phyloP scores from a whole-genome alignment of 208 protist genomes.

The Porcisia hertigi region DNA sequence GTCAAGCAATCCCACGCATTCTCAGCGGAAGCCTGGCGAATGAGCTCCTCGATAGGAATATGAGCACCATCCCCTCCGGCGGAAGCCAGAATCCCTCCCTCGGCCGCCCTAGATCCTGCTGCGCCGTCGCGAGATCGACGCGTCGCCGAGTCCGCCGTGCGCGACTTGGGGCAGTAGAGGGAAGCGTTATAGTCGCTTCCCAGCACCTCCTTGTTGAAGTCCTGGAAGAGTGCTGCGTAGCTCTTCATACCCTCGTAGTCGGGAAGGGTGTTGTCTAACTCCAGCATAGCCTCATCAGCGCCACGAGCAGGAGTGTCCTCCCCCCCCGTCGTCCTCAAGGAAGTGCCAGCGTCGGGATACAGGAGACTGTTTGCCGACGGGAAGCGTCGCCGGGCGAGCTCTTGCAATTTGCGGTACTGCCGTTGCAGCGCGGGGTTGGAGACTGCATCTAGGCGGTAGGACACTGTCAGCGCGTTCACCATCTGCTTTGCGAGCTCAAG shows the following conservation, averaged over 20 bases:
- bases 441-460: slow-evolving; percentile 60
- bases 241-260: slow-evolving; percentile 49
- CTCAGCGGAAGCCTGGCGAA: slow-evolving; percentile 32
- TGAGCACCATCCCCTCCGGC: slow-evolving; percentile 2
- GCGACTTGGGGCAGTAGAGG: slow-evolving; percentile 34
- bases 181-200: slow-evolving; percentile 48
- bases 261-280: slow-evolving; percentile 48
- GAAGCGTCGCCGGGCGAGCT: slow-evolving; percentile 35
- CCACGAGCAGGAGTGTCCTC: background rate
- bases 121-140: slow-evolving; percentile 6
- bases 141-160: background rate
- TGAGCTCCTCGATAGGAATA: slow-evolving; percentile 17
- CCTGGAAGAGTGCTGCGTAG: slow-evolving; percentile 41
- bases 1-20: slow-evolving; percentile 44
- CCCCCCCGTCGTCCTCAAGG: background rate
- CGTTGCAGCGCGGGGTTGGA: slow-evolving; percentile 78
- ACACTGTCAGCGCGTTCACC: slow-evolving; percentile 49
- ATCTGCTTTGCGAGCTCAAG: slow-evolving; percentile 52
- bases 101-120: background rate
- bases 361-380: background rate
- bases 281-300: background rate
- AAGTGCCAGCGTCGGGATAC: background rate
- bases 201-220: slow-evolving; percentile 59
- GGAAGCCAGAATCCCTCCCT: background rate
- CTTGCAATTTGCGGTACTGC: slow-evolving; percentile 52